Conservation (phyloP, 306 rosid genomes). For the Begonia peltatifolia region DNA sequence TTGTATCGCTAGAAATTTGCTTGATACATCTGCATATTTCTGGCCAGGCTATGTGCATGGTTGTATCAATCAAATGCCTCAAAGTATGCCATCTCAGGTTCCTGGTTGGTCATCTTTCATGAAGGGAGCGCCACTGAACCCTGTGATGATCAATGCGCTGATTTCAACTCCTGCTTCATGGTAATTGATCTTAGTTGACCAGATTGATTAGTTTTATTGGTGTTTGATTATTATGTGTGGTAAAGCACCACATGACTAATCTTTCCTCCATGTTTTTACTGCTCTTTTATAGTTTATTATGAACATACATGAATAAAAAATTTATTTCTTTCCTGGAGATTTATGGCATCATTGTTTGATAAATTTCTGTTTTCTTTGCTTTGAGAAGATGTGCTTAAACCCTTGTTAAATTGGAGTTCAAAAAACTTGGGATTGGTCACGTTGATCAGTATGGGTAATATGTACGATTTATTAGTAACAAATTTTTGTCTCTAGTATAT, state of each 20-base stretch:
- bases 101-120: constrained; percentile 85
- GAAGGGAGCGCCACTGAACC: constrained; percentile 67
- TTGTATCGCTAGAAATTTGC: constrained; percentile 73
- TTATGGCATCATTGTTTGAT: neutral
- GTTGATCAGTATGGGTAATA: no score
- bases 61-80: constrained; percentile 59
- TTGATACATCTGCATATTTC: constrained; percentile 71
- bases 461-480: no score
- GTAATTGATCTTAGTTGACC: constrained; percentile 20
- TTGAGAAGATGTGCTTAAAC: neutral
- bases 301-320: no score
- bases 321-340: no score
- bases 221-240: neutral
- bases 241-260: no score
- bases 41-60: constrained; percentile 93
- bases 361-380: neutral
- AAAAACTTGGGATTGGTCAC: neutral
- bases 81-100: constrained; percentile 55
- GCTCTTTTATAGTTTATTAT: no score
- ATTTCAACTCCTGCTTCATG: constrained; percentile 88
- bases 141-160: constrained; percentile 53
- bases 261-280: no score
- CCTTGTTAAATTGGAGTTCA: neutral
- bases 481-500: neutral
- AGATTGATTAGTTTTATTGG: neutral